Evolutionary conservation across 768 basidiomycete genomes (phyloP), one percentile per base, ranked within the genome.

Genomic region (Leccinum truebloodii): DNA sequence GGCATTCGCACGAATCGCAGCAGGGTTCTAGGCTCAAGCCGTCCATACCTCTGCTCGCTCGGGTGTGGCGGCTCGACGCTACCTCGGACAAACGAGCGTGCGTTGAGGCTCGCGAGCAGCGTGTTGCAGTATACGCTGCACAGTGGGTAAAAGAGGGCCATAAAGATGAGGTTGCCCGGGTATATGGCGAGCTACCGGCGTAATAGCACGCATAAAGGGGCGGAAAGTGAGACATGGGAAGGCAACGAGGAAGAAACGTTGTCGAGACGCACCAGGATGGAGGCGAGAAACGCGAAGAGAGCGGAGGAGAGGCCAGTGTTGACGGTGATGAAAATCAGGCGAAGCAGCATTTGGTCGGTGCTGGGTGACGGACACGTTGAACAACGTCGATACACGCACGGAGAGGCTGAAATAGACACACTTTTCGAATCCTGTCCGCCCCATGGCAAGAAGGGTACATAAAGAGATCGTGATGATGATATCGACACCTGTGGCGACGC

Each of bases 81-180:
- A 5, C 44, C 44, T 2, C n/a, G 44, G 10, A 41, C 22, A 46
- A 62, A 69, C 28, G 61, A 37, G 39, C 73, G 70, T 0, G 67
- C 63, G 26, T 76, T 73, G 55, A 75, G 66, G 59, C 65, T 77
- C 46, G 68, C 71, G 35, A 77, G 68, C 6, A 76, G 51, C 26
- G 75, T 72, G 61, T 72, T 74, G 52, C 74, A 69, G 49, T 77
- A 77, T 16, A 75, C 61, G 32, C 72, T 66, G 51, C 73, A 71
- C 24, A 76, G 63, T 6, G 75, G 70, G 48, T 65, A 71, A 54
- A 71, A 75, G 41, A 75, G 18, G 6, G 67, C 68, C 16, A 57
- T 62, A 54, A 66, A 63, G 52, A 69, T 60, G 56, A 67, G 63
- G 41, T 71, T 54, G 54, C 58, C 59, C 12, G 70, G 71, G 24